A percentile compares a stretch with the other conserved stretches of the same genome.
These are phyloP conservation scores for Pseudohyphozyma bogoriensis DNA, from an alignment of 768 basidiomycete genomes.

Conservation along the genomic window DNA sequence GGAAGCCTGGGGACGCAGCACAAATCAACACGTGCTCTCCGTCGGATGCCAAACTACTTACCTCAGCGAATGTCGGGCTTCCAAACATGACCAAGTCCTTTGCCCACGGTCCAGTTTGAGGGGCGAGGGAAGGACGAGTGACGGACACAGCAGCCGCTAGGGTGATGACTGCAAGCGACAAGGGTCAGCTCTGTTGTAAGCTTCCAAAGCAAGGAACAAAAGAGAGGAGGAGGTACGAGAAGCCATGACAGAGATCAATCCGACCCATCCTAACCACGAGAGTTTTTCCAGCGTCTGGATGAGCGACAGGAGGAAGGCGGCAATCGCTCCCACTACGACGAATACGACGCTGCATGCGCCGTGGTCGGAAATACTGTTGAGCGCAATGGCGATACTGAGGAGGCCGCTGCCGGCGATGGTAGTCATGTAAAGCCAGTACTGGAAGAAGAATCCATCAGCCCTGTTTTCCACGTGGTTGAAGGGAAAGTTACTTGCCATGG, in stretches of 20 bases:
- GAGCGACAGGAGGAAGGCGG: constrained; percentile 29
- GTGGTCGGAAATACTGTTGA: constrained; percentile 38
- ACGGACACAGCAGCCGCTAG: constrained; percentile 32
- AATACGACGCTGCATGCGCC: constrained; percentile 39
- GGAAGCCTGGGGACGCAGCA: no score
- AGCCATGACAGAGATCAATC: constrained; percentile 27
- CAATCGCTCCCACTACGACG: constrained; percentile 34
- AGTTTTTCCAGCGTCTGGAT: constrained; percentile 36
- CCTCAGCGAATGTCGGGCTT: constrained; percentile 28
- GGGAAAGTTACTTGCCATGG: no score
- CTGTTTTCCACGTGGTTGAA: no score
- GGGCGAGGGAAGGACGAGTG: constrained; percentile 33
- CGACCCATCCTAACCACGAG: constrained; percentile 35
- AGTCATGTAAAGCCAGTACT: constrained; percentile 26
- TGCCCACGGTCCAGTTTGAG: constrained; percentile 30
- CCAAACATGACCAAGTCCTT: constrained; percentile 27
- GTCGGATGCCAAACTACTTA: no score
- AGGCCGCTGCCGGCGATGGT: constrained; percentile 34
- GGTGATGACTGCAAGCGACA: constrained; percentile 27
- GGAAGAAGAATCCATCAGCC: no score
- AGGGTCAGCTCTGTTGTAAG: neutral
- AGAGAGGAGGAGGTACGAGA: constrained; percentile 3
- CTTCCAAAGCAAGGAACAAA: no score
- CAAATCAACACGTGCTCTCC: no score
- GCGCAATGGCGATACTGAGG: constrained; percentile 37